Conservation (phyloP, 139 green algal genomes). For the Dunaliella sp. region DNA sequence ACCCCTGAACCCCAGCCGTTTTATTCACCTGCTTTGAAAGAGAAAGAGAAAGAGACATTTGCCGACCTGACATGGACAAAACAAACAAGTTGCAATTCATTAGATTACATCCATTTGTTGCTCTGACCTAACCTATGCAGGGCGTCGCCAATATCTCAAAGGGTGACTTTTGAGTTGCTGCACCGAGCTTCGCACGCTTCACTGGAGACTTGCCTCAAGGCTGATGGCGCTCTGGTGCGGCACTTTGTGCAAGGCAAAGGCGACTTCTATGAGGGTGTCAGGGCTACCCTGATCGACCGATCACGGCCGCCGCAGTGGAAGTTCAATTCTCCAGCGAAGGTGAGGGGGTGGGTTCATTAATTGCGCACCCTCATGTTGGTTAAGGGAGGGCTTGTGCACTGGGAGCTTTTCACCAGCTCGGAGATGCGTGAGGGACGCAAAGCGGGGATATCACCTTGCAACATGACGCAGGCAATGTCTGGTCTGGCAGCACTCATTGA, state of each 20-base stretch:
- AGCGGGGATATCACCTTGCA: too few species aligned
- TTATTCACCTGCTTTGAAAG: background rate
- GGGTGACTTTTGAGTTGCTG: conserved; percentile 41
- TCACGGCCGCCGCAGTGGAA: conserved; percentile 55
- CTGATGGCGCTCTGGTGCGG: conserved; percentile 59
- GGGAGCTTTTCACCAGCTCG: too few species aligned
- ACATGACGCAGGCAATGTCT: too few species aligned
- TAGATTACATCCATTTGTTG: background rate
- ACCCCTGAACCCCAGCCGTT: background rate
- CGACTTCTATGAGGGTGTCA: conserved; percentile 72
- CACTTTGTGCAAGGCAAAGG: conserved; percentile 39
- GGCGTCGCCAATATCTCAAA: conserved; percentile 51
- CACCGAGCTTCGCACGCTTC: conserved; percentile 27
- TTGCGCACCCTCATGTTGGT: too few species aligned
- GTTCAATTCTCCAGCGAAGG: conserved; percentile 42
- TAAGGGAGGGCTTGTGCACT: too few species aligned
- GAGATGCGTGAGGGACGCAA: too few species aligned
- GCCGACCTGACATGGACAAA: background rate
- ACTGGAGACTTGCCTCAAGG: conserved; percentile 58
- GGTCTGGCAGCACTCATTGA: too few species aligned
- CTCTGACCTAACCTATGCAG: conserved; percentile 19
- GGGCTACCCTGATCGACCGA: conserved; percentile 70
- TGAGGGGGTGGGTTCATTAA: too few species aligned
- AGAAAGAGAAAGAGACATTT: background rate
- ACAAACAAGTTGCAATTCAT: background rate